These are phyloP conservation scores for Kodamaea alishanica DNA, from an alignment of 1,139 yeast genomes.

Conservation along the genomic window DNA sequence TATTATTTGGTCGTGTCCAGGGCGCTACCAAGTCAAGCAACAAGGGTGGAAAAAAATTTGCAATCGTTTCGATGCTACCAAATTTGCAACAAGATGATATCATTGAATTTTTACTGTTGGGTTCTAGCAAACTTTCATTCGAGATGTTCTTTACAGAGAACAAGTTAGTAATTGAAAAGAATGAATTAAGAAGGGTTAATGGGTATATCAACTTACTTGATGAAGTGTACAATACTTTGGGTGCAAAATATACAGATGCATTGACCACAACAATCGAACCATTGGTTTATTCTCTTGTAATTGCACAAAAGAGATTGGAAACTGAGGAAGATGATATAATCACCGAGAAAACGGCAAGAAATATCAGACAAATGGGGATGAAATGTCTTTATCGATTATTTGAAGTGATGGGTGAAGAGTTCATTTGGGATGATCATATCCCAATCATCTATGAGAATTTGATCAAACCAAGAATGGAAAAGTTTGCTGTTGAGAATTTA, in stretches of 20 bases:
- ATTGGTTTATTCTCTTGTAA: constrained; percentile 52
- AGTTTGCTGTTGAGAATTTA: constrained; percentile 71
- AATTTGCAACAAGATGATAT: constrained; percentile 56
- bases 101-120: constrained; percentile 56
- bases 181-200: constrained; percentile 49
- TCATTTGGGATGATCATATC: constrained; percentile 57
- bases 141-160: constrained; percentile 29
- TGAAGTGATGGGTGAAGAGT: constrained; percentile 41
- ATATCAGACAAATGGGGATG: constrained; percentile 59
- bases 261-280: constrained; percentile 57
- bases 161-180: constrained; percentile 17
- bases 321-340: constrained; percentile 23
- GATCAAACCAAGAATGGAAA: constrained; percentile 60
- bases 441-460: constrained; percentile 50
- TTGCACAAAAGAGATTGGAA: constrained; percentile 49
- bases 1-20: constrained; percentile 85
- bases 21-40: constrained; percentile 55
- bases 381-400: constrained; percentile 54
- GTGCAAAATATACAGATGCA: constrained; percentile 51
- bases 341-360: constrained; percentile 46
- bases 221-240: constrained; percentile 61
- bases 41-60: constrained; percentile 69
- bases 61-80: constrained; percentile 70
- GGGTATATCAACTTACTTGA: constrained; percentile 72
- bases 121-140: constrained; percentile 53